phyloP scores from a whole-genome alignment of 148 eudicot genomes.

The Nepenthes mirabilis region DNA sequence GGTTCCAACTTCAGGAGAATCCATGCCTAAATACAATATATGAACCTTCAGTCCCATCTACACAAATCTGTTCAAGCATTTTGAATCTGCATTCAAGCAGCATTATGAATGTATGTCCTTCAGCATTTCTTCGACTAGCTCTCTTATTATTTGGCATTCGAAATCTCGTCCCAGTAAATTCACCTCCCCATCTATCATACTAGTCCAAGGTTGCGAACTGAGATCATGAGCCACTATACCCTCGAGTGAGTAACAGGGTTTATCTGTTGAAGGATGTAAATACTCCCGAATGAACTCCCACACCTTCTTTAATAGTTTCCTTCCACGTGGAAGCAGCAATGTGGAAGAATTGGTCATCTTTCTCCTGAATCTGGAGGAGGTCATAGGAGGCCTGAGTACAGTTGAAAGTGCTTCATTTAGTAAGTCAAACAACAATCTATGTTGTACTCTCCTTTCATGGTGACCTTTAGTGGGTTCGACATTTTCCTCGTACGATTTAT shows the following conservation, averaged over 20 bases:
- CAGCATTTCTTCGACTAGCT: constrained; percentile 57
- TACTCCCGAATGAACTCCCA: constrained; percentile 48
- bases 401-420: constrained; percentile 59
- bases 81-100: background rate
- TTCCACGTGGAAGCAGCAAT: constrained; percentile 34
- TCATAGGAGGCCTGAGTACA: constrained; percentile 40
- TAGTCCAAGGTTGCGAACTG: constrained; percentile 39
- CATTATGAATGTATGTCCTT: constrained; percentile 15
- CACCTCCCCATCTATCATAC: constrained; percentile 43
- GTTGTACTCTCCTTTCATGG: constrained; percentile 28
- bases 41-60: constrained; percentile 4
- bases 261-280: constrained; percentile 36
- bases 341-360: constrained; percentile 19
- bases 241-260: constrained; percentile 31
- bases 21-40: background rate
- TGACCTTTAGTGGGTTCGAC: constrained; percentile 18
- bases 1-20: constrained; percentile 3
- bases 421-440: constrained; percentile 56
- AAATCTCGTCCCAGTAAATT: constrained; percentile 46
- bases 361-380: constrained; percentile 37
- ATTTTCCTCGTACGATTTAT: constrained; percentile 15
- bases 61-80: constrained; percentile 6
- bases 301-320: constrained; percentile 41
- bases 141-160: constrained; percentile 40
- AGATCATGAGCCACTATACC: constrained; percentile 56